Evolutionary conservation across 148 eudicot genomes (phyloP), one percentile per base, ranked within the genome.

Genomic region (Nepenthes mirabilis): DNA sequence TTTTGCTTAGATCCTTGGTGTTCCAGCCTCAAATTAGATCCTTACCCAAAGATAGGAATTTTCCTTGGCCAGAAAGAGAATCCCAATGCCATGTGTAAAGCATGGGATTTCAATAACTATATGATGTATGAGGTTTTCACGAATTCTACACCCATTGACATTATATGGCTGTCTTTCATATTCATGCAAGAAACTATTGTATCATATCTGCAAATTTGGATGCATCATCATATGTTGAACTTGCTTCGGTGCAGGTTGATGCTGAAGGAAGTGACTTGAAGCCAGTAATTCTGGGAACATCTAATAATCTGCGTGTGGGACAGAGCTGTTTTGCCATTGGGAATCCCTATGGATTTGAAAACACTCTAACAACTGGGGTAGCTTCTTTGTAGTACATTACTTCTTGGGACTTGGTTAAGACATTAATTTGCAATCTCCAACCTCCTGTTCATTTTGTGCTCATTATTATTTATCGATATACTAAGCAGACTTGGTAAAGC

Each of bases 341-440:
- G 33, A 91, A 82, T 83, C 96, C 96, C 50, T 91, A 85, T 74
- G 96, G 98, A 66, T 91, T 69, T 57, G 98, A 88, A 69, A 79
- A 91, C 78, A 91, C 96, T 56, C 74, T 91, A 43, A 88, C 96
- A 5, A 91, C 96, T 49, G 98, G 98, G 94, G 98, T 91, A 87
- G 66, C 45, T 32, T 43, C 51, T 33, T 50, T 62, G 52, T 2
- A 3, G 0, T 60, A 52, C 43, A 56, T 2, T 55, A 14, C 52
- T 11, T 10, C 13, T 49, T 5, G 52, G 14, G 52, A 10, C 52
- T 11, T 2, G 2, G 13, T 49, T 49, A 40, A 40, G 45, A 11
- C 52, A 2, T 2, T 2, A 14, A 5, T 12, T 64, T 55, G 14
- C 10, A 8, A 3, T 47, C 45, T 43, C 14, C 59, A 60, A 40